Conservation (phyloP, 345 rosid species). For the Aquilaria yunnanensis region DNA sequence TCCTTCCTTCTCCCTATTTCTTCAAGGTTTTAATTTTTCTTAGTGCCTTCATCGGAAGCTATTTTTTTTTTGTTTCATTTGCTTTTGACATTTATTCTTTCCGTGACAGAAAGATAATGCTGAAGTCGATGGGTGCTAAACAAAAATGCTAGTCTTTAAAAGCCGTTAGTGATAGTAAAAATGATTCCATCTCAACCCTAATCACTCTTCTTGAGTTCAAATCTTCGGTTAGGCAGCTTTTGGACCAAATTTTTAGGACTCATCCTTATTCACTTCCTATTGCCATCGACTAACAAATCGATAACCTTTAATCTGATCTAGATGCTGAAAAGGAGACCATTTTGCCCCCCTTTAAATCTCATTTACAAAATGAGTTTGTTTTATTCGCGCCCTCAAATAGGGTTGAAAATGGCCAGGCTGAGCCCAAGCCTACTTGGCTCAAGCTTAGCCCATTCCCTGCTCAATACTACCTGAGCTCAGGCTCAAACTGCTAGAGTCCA, state of each 20-base stretch:
- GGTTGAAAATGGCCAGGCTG: no score
- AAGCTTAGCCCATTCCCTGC: no score
- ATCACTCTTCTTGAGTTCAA: slow-evolving; percentile 71
- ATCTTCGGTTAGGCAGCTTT: slow-evolving; percentile 78
- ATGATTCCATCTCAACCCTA: slow-evolving; percentile 26
- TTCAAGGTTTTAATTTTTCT: slow-evolving; percentile 26
- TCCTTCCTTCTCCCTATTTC: slow-evolving; percentile 30
- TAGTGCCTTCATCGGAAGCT: not conserved
- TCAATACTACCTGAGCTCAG: no score
- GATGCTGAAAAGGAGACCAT: slow-evolving; percentile 36
- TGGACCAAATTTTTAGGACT: slow-evolving; percentile 67
- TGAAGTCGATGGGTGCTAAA: slow-evolving; percentile 27
- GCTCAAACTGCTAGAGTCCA: no score
- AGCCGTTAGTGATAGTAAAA: slow-evolving; percentile 49
- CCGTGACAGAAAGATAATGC: slow-evolving; percentile 39
- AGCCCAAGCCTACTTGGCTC: no score
- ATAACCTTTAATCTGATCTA: slow-evolving; percentile 57
- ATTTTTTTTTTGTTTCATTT: not conserved
- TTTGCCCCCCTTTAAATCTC: slow-evolving; percentile 36
- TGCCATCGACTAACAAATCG: slow-evolving; percentile 84
- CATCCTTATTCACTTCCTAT: slow-evolving; percentile 80
- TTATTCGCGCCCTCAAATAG: not conserved
- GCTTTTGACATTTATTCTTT: slow-evolving; percentile 21
- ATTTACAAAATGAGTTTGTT: slow-evolving; percentile 58
- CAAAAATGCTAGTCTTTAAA: slow-evolving; percentile 40